These are phyloP conservation scores for Strombidium stylifer DNA, from an alignment of 73 alveolate genomes.

Conservation along the genomic window DNA sequence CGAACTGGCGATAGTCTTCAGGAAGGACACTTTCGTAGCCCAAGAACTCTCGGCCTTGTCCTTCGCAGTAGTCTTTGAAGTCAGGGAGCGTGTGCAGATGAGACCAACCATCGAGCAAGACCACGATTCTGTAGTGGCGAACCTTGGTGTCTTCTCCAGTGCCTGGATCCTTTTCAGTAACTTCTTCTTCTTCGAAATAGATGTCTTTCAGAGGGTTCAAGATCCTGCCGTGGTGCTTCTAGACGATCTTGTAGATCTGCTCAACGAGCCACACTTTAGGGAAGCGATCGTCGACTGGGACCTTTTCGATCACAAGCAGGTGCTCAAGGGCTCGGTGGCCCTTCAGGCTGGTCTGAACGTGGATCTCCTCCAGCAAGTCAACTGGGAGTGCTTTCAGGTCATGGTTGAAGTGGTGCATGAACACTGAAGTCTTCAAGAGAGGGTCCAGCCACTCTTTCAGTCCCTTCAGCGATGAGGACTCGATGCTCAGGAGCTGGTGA, in stretches of 20 bases:
- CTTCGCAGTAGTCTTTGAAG: slow-evolving; percentile 3
- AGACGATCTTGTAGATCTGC: slow-evolving; percentile 1
- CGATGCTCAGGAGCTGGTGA: not conserved
- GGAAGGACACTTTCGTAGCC: no score
- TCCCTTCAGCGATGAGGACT: not conserved
- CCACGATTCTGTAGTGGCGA: not conserved
- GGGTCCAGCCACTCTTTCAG: slow-evolving; percentile 51
- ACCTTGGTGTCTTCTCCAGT: no score
- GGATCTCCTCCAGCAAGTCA: slow-evolving; percentile 28
- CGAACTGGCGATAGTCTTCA: no score
- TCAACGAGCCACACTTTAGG: slow-evolving; percentile 13
- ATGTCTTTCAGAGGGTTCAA: slow-evolving; percentile 28
- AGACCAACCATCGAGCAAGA: slow-evolving; percentile 18
- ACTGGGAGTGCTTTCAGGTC: slow-evolving; percentile 19
- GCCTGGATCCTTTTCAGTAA: no score
- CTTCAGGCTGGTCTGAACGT: slow-evolving; percentile 6
- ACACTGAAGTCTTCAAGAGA: slow-evolving; percentile 14
- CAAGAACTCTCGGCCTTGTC: slow-evolving; percentile 30
- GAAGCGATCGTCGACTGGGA: slow-evolving; percentile 34
- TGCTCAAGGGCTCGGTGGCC: slow-evolving; percentile 13
- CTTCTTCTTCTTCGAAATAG: slow-evolving; percentile 1
- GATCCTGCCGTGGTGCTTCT: slow-evolving; percentile 41
- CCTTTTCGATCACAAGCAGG: slow-evolving; percentile 3
- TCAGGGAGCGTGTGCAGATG: not conserved
- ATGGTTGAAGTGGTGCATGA: slow-evolving; percentile 29